Base-by-base conservation (phyloP, 805 yeast genomes). In the Pichia phayaonensis region DNA sequence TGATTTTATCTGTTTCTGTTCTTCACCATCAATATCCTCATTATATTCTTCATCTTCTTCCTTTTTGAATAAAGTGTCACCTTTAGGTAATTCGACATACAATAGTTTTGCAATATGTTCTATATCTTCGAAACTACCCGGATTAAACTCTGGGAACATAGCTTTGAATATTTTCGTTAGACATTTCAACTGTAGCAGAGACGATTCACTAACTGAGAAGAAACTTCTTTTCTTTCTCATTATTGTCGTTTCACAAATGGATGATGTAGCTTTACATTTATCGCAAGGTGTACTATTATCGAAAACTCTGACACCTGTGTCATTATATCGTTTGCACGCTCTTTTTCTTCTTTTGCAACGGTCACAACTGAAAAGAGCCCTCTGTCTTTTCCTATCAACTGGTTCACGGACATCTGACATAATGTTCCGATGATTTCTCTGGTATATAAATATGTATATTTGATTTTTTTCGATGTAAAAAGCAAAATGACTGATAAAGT, bases 351-450 rank as follows among this genome's bases (percentile, higher is more conserved):
- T 40, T 54, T 68, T 69, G 52, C 74, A 70, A 16, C 70, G 57
- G 51, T 70, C 73, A 51, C 74, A 70, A 24, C 67, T 60, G 52
- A 56, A 67, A 6, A 63, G 59, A 0, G 72, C 72, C 44, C 72
- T 22, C 21, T 49, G 44, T 10, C 50, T 24, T 4, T 38, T 20
- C 10, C 38, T 23, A 8, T 34, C 20, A 5, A n/a, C 11, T 41
- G n/a, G 11, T 13, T 21, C 18, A 12, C n/a, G 31, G 8, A 7
- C 29, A 12, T 22, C 13, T 15, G 12, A 5, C n/a, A 21, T 24
- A n/a, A 13, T 31, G 13, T 44, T 22, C 38, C 8, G 38, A n/a
- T 8, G 20, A 3, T 2, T 34, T 16, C n/a, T 16, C 2, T 34
- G 38, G 11, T n/a, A n/a, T n/a, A 2, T 34, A n/a, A 7, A 31